A percentile compares a stretch with the other conserved stretches of the same genome.
Conservation (phyloP, 768 basidiomycete species). For the Phaffia australis region DNA sequence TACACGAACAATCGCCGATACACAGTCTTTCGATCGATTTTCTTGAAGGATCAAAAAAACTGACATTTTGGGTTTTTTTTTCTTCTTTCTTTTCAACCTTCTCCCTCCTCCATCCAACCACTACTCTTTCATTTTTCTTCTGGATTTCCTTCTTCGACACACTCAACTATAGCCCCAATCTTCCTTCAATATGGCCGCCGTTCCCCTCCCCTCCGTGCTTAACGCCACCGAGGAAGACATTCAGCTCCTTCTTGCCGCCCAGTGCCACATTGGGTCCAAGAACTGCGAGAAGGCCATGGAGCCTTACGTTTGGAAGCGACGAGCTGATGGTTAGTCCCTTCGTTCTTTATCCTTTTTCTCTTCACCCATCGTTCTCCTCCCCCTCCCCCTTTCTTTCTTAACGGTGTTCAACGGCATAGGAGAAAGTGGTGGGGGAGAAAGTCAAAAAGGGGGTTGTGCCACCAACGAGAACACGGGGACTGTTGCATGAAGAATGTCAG, state of each 20-base stretch:
- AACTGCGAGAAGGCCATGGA: constrained; percentile 99
- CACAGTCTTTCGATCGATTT: no score
- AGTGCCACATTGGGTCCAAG: constrained; percentile 91
- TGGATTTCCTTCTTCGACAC: not conserved
- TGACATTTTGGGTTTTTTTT: no score
- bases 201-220: constrained; percentile 67
- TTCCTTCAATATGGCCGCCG: constrained; percentile 23
- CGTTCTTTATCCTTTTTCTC: constrained; percentile 3
- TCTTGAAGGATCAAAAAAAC: no score
- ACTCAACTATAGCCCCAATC: not conserved
- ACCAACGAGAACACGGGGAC: not conserved
- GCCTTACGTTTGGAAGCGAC: constrained; percentile 93
- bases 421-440: not conserved
- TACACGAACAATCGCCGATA: no score
- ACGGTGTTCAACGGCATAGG: not conserved
- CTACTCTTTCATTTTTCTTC: not conserved
- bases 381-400: not conserved
- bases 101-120: not conserved
- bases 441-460: not conserved
- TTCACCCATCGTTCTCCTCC: not conserved
- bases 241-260: constrained; percentile 83
- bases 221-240: constrained; percentile 96
- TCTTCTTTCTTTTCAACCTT: no score
- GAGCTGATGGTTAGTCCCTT: constrained; percentile 68
- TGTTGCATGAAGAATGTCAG: constrained; percentile 2